Conservation (phyloP, 176 grass and related monocot species). For the Oropetium thomaeum region DNA sequence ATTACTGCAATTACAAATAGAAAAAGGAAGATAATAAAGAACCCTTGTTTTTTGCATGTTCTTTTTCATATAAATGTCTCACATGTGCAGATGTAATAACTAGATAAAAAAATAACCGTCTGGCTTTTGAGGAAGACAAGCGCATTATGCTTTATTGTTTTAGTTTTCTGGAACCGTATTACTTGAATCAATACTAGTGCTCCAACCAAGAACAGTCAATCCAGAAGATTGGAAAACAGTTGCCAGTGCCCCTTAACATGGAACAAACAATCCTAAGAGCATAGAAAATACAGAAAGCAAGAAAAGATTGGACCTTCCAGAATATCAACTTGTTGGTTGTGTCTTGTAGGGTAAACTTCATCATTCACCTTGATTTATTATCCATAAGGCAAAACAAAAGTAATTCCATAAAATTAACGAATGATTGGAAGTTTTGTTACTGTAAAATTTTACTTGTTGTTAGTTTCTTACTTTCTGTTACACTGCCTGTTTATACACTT, state of each 20-base stretch:
- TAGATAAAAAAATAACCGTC: not conserved
- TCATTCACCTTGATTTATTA: not conserved
- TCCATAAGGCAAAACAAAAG: not conserved
- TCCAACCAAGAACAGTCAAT: not conserved
- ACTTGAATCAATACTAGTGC: not conserved
- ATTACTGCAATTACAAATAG: too few relatives aligned
- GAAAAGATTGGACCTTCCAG: not conserved
- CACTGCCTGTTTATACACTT: not conserved
- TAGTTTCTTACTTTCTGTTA: not conserved
- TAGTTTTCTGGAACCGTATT: not conserved
- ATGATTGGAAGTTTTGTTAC: not conserved
- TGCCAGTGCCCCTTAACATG: not conserved
- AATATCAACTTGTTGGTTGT: not conserved
- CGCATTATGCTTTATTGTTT: not conserved
- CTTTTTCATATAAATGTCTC: conserved; percentile 12
- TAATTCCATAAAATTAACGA: not conserved
- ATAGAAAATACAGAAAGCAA: not conserved
- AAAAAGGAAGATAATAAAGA: too few relatives aligned
- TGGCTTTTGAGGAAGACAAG: not conserved
- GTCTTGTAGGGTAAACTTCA: not conserved
- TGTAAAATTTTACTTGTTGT: not conserved
- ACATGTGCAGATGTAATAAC: not conserved
- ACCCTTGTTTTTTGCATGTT: not conserved
- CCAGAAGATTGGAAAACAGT: not conserved
- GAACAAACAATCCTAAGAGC: not conserved